Evolutionary conservation across 2,329 filamentous ascomycete genomes (phyloP), one percentile per base, ranked within the genome.

Genomic region (Lachnum nothofagi): DNA sequence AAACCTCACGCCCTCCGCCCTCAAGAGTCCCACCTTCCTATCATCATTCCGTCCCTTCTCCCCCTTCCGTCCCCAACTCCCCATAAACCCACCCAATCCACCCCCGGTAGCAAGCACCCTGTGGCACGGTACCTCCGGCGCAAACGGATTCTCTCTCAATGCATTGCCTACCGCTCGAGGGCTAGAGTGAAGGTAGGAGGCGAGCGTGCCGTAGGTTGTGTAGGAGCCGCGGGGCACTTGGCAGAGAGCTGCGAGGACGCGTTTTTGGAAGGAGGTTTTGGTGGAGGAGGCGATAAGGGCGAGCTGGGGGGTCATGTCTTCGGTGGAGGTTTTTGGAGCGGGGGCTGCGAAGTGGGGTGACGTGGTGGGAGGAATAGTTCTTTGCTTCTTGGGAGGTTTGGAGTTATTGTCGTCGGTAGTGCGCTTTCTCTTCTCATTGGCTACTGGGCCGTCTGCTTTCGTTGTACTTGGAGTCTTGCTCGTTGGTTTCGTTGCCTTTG

Each of bases 51-150:
- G 82, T 49, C 79, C 75, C 1, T 80, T 80, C 57, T 81, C 77
- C 0, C 80, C 82, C 31, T 77, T 73, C 46, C 74, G 74, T 3
- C 80, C 75, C 73, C 80, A 82, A 55, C 79, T 76, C 2, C 85
- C 85, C 66, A 42, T 29, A 16, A 42, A 88, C 0, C 85, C 84
- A 35, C 85, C 85, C 19, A 89, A 67, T n/a, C 75, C 73, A 10
- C 86, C 83, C 44, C 83, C 83, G 34, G 81, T 83, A 5, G 86
- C 86, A 40, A 94, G 78, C 19, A 91, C 85, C 8, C 89, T 78
- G 67, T 94, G 88, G 53, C 88, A 94, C 1, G 88, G 89, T 4
- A 91, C 85, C 27, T 80, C 76, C 0, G 89, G 88, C 12, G 89
- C 88, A 60, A 91, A 94, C 0, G 88, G 88, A 64, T 95, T 95